Evolutionary conservation across 441 rosid species (phyloP).

Genomic region (Eutrema salsugineum): DNA sequence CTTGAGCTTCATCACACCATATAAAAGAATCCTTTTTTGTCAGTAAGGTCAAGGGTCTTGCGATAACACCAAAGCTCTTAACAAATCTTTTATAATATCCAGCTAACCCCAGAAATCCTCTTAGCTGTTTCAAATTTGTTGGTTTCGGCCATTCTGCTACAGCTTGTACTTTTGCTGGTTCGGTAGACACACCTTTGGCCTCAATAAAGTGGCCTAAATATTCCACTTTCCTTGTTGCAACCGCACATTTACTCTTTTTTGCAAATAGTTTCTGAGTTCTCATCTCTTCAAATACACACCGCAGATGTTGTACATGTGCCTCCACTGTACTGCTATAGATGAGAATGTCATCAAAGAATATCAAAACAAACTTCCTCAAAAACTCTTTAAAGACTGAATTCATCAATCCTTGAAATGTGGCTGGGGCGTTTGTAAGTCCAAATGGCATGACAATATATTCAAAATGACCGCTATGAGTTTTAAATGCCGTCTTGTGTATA

Average conservation of each 20-base stretch:
- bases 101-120: not conserved
- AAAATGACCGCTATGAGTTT: not conserved
- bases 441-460: not conserved
- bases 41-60: fast-evolving
- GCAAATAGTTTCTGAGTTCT: not conserved
- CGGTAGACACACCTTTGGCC: fast-evolving
- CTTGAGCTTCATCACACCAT: fast-evolving
- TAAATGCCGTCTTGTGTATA: no score
- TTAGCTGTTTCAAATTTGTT: not conserved
- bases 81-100: not conserved
- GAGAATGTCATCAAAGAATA: not conserved
- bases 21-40: not conserved
- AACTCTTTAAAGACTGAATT: not conserved
- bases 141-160: not conserved
- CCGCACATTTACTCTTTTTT: not conserved
- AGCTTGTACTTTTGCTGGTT: not conserved
- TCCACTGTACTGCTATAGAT: not conserved
- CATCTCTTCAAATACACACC: not conserved
- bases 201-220: no score
- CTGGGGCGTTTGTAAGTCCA: not conserved
- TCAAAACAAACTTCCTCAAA: not conserved
- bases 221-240: not conserved
- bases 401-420: not conserved
- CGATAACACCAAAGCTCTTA: not conserved
- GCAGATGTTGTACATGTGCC: not conserved